A percentile compares a stretch with the other conserved stretches of the same genome.
These are phyloP conservation scores for Oenanthe sinensis DNA, from an alignment of 129 eudicot genomes.

Conservation along the genomic window DNA sequence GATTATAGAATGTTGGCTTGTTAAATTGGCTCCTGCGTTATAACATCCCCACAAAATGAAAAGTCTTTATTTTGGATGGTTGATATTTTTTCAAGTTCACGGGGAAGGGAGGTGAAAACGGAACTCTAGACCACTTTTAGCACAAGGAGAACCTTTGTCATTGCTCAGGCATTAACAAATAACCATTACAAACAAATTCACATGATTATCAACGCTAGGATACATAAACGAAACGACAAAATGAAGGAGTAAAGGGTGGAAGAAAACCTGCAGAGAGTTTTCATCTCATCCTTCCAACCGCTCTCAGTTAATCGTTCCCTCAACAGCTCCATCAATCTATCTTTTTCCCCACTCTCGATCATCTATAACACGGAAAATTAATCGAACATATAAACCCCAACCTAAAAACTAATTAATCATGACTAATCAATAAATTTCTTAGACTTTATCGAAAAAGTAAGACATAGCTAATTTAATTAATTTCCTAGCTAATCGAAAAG, in stretches of 20 bases:
- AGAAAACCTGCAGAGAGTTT: slow-evolving; percentile 28
- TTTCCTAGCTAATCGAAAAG: neutral
- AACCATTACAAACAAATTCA: neutral
- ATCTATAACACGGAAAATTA: slow-evolving; percentile 10
- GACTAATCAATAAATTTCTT: neutral
- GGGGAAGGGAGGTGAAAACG: neutral
- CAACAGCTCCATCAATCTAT: slow-evolving; percentile 30
- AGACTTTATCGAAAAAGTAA: neutral
- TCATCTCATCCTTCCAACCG: slow-evolving; percentile 42
- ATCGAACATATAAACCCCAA: neutral
- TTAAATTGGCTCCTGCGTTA: neutral
- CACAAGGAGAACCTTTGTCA: neutral
- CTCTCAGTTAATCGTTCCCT: slow-evolving; percentile 30
- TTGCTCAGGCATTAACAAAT: neutral
- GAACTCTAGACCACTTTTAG: neutral
- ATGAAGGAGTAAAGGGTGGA: neutral
- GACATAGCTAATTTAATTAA: neutral
- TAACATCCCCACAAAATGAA: neutral
- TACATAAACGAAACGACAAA: neutral
- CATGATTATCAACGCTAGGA: neutral
- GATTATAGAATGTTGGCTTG: neutral
- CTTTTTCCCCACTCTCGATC: slow-evolving; percentile 37
- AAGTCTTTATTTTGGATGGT: neutral
- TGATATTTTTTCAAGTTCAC: neutral
- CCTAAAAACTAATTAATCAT: neutral